Evolutionary conservation across 2,329 filamentous ascomycete species (phyloP), one percentile per base, ranked within the genome.

Genomic region (Paecilomyces variotii): DNA sequence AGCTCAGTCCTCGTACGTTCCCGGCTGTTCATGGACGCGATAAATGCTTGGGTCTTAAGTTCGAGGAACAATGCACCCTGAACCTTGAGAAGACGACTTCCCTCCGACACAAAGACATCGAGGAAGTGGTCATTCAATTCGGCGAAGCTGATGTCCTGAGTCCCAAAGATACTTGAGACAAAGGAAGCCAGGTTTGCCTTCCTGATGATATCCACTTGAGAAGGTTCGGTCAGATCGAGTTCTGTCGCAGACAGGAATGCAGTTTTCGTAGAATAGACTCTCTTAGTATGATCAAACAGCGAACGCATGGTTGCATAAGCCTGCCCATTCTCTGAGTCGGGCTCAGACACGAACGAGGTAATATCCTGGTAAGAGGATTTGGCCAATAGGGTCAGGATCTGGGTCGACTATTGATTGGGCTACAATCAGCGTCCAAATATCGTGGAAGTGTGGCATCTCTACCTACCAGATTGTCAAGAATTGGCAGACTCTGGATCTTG

Each of bases 161-260:
- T 82, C n/a, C 80, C 80, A 65, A 88, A 85, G 27, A 87, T 81
- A 61, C 81, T 83, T 0, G 82, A 84, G 28, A 86, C 80, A 66
- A 87, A 87, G 0, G 84, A 86, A 10, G 85, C 85, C 54, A 87
- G 74, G 63, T 88, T 88, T 49, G 84, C 83, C 67, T 83, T 86
- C 57, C 83, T 79, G 57, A 87, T 82, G 53, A 82, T 81, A 59
- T 83, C 82, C 49, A 85, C 74, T 65, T 87, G 83, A 9, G 75
- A 72, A 2, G 75, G 68, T 25, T 82, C 79, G 5, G 75, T 75
- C 52, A 84, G 75, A 45, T 79, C 79, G 19, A 85, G 71, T 53
- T 81, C 77, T n/a, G 78, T 73, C 3, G 80, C 74, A 24, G 80
- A 82, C 2, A 85, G 74, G 56, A 87, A 87, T 0, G 81, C 79